Percentiles rank a stretch among this genome's conserved stretches.
phyloP scores from a whole-genome alignment of 768 basidiomycete genomes.

The Cyclocybe cylindracea region DNA sequence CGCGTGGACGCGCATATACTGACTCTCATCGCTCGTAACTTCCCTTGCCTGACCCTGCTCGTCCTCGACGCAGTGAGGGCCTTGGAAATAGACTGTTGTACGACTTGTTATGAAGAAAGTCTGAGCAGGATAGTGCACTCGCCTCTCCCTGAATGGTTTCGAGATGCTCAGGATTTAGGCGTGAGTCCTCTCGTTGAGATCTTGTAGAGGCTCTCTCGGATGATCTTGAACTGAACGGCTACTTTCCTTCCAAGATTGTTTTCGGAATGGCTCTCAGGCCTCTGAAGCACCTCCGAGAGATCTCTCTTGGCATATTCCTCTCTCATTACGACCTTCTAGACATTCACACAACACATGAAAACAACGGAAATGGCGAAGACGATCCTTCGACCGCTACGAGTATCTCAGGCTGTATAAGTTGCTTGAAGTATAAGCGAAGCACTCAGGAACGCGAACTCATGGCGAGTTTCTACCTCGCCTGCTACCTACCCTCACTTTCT shows the following conservation, averaged over 20 bases:
- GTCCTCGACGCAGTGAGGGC: conserved; percentile 62
- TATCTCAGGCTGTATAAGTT: conserved; percentile 37
- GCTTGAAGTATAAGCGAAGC: conserved; percentile 25
- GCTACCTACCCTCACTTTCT: conserved; percentile 41
- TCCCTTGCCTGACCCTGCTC: conserved; percentile 48
- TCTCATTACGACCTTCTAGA: conserved; percentile 54
- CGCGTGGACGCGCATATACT: conserved; percentile 55
- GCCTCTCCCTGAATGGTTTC: conserved; percentile 56
- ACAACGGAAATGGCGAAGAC: conserved; percentile 27
- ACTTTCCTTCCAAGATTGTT: conserved; percentile 8
- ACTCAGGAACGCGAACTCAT: conserved; percentile 47
- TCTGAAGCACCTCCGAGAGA: conserved; percentile 45
- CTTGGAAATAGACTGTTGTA: conserved; percentile 59
- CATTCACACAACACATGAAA: conserved; percentile 42
- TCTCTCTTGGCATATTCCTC: conserved; percentile 66
- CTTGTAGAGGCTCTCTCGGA: background rate
- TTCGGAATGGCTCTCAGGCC: conserved; percentile 14
- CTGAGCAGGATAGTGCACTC: conserved; percentile 57
- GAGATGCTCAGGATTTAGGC: conserved; percentile 42
- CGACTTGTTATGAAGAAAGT: conserved; percentile 65
- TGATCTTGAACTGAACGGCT: background rate
- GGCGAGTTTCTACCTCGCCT: conserved; percentile 47
- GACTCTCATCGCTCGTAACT: conserved; percentile 40
- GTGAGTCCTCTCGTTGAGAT: conserved; percentile 39
- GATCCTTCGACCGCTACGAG: conserved; percentile 23